phyloP scores from a whole-genome alignment of 2,329 filamentous ascomycete species.

The Graphilbum sp. region DNA sequence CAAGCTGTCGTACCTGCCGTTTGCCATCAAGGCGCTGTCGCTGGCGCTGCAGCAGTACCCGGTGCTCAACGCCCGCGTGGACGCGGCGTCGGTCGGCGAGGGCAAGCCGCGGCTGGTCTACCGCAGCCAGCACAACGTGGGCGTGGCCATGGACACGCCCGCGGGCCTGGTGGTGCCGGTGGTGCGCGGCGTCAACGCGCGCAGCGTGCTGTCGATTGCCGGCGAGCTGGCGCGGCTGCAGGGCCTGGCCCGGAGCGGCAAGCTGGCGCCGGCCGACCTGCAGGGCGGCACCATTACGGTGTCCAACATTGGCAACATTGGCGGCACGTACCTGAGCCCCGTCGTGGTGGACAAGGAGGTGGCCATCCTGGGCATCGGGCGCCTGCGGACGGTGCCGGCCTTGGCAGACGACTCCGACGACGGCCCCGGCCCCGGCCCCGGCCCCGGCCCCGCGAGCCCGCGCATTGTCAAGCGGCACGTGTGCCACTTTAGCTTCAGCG shows the following conservation, averaged over 20 bases:
- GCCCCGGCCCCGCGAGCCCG: slow-evolving; percentile 41
- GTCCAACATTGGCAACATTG: slow-evolving; percentile 91
- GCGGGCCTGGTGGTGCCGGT: slow-evolving; percentile 81
- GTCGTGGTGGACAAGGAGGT: slow-evolving; percentile 86
- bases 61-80: slow-evolving; percentile 73
- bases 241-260: slow-evolving; percentile 54
- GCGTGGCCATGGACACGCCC: slow-evolving; percentile 88
- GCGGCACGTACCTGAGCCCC: slow-evolving; percentile 79
- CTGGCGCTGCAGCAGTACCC: slow-evolving; percentile 69
- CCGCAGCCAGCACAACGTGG: slow-evolving; percentile 82
- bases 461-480: slow-evolving; percentile 59
- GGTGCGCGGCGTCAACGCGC: slow-evolving; percentile 63
- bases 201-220: slow-evolving; percentile 65
- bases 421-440: slow-evolving; percentile 35
- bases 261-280: slow-evolving; percentile 59
- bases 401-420: slow-evolving; percentile 46
- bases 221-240: slow-evolving; percentile 61
- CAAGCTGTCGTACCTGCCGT: slow-evolving; percentile 80
- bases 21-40: slow-evolving; percentile 91
- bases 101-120: slow-evolving; percentile 61
- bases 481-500: slow-evolving; percentile 89
- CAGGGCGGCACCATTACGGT: slow-evolving; percentile 83
- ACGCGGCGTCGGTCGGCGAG: slow-evolving; percentile 23
- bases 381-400: slow-evolving; percentile 63
- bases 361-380: slow-evolving; percentile 78